Conservation (phyloP, 2,329 filamentous ascomycete genomes). For the Mycosphaerella sp. region DNA sequence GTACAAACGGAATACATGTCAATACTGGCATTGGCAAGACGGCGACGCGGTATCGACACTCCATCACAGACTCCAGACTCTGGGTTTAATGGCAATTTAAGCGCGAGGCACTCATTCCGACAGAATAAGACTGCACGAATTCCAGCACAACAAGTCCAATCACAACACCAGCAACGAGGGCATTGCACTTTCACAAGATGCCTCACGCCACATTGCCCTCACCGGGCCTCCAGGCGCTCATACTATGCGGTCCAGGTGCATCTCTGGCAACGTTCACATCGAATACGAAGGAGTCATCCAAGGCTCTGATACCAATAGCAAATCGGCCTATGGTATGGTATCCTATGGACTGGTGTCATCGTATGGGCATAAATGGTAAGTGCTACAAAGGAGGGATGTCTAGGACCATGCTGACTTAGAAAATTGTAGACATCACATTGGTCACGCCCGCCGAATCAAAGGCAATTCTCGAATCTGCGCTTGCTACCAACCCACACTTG, state of each 20-base stretch:
- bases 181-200: constrained; percentile 44
- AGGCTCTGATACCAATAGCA: constrained; percentile 74
- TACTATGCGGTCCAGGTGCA: constrained; percentile 75
- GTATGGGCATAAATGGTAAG: constrained; percentile 67
- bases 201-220: constrained; percentile 70
- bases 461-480: constrained; percentile 60
- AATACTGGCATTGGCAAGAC: too few relatives aligned
- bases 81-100: too few relatives aligned
- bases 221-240: constrained; percentile 73
- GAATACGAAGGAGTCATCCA: constrained; percentile 72
- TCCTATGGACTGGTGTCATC: constrained; percentile 76
- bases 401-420: background rate
- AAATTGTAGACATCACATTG: constrained; percentile 48
- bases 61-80: too few relatives aligned
- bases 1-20: too few relatives aligned
- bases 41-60: too few relatives aligned
- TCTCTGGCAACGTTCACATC: constrained; percentile 78
- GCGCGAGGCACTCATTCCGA: too few relatives aligned
- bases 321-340: constrained; percentile 90
- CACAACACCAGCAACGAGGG: background rate
- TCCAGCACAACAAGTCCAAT: background rate
- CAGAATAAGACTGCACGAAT: background rate
- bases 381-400: background rate
- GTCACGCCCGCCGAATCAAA: constrained; percentile 53
- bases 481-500: constrained; percentile 72